Conservation (phyloP, 164 flowering plant genomes). For the Cinnamomum chago region DNA sequence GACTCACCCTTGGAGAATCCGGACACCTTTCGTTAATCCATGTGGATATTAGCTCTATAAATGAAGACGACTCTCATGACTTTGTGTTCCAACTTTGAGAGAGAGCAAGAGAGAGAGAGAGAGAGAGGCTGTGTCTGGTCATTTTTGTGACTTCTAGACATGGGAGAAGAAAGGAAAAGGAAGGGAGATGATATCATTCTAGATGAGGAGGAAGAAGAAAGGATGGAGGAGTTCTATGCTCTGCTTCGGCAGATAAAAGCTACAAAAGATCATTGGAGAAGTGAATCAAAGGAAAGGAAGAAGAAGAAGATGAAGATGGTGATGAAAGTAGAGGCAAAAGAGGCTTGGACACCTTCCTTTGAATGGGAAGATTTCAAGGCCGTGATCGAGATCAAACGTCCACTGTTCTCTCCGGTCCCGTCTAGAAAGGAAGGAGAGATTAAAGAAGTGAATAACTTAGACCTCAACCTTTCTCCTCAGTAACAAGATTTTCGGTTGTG, state of each 20-base stretch:
- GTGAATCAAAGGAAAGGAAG: neutral
- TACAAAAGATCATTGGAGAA: neutral
- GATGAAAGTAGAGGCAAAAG: neutral
- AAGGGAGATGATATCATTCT: no score
- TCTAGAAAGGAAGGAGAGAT: neutral
- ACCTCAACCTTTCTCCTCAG: neutral
- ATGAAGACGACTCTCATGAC: no score
- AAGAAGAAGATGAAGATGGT: neutral
- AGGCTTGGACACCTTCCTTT: constrained; percentile 3
- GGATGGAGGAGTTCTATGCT: neutral
- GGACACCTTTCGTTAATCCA: no score
- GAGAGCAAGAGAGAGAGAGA: neutral
- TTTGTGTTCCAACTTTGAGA: neutral
- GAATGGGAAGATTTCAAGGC: neutral
- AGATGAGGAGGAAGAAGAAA: neutral
- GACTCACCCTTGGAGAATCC: no score
- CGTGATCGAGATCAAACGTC: neutral
- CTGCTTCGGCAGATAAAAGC: neutral
- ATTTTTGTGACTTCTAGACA: neutral
- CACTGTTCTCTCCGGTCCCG: neutral
- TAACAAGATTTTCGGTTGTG: no score
- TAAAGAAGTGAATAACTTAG: neutral
- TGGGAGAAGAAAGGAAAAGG: neutral
- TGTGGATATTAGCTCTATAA: no score
- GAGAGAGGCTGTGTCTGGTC: neutral